phyloP scores from a whole-genome alignment of 352 stramenopile species.

The Pythium utonaiense region DNA sequence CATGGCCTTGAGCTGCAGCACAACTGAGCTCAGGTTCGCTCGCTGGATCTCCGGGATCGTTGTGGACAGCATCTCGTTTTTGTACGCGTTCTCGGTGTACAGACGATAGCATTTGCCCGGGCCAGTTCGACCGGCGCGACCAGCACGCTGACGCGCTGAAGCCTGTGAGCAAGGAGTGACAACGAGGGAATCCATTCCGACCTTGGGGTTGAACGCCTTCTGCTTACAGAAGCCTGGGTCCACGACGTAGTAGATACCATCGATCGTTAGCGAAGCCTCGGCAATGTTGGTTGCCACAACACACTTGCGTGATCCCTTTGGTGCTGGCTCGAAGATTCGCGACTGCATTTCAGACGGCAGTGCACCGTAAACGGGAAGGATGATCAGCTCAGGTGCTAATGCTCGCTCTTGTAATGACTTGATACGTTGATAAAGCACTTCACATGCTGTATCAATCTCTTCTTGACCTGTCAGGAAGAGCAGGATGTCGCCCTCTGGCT shows the following conservation, averaged over 20 bases:
- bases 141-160: slow-evolving; percentile 95
- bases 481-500: slow-evolving; percentile 98
- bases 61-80: slow-evolving; percentile 96
- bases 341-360: slow-evolving; percentile 99
- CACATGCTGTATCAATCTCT: slow-evolving; percentile 98
- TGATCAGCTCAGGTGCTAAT: slow-evolving; percentile 96
- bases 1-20: slow-evolving; percentile 99
- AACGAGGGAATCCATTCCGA: slow-evolving; percentile 99
- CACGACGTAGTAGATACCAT: slow-evolving; percentile 95
- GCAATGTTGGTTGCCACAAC: slow-evolving; percentile 99
- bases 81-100: slow-evolving; percentile 99
- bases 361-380: slow-evolving; percentile 97
- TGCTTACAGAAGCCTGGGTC: slow-evolving; percentile 97
- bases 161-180: slow-evolving; percentile 98
- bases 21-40: slow-evolving; percentile 97
- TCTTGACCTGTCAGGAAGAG: slow-evolving; percentile 99
- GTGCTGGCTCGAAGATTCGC: slow-evolving; percentile 97
- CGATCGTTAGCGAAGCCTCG: slow-evolving; percentile 99
- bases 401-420: slow-evolving; percentile 93
- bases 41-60: slow-evolving; percentile 99
- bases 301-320: slow-evolving; percentile 94
- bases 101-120: slow-evolving; percentile 99
- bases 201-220: slow-evolving; percentile 99
- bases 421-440: slow-evolving; percentile 97
- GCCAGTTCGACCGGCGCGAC: slow-evolving; percentile 96